phyloP scores from a whole-genome alignment of 306 rosid genomes.

The Cucumis hystrix region DNA sequence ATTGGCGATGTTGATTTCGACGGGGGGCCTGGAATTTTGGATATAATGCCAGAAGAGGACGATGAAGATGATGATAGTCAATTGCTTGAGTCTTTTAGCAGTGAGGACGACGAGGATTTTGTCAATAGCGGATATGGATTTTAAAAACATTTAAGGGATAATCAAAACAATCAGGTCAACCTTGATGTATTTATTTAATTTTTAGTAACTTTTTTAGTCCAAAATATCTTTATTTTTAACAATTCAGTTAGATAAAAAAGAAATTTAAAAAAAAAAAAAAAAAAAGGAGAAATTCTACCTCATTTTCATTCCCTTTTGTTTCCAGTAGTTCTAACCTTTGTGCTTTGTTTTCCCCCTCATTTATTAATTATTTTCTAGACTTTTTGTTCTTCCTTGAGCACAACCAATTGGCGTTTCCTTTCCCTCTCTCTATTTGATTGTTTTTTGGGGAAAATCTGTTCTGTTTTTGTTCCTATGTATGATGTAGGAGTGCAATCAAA shows the following conservation, averaged over 20 bases:
- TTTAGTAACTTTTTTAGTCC: background rate
- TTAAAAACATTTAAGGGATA: constrained; percentile 16
- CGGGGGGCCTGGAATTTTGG: constrained; percentile 54
- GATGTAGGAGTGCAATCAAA: too few species aligned
- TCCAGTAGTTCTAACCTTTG: background rate
- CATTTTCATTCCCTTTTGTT: background rate
- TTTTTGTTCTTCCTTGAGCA: background rate
- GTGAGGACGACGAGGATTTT: constrained; percentile 67
- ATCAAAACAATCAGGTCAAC: background rate
- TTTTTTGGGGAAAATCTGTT: background rate
- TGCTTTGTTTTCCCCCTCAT: too few species aligned
- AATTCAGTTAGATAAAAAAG: background rate
- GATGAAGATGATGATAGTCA: constrained; percentile 78
- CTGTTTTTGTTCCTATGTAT: background rate
- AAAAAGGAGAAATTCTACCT: background rate
- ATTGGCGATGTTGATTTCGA: constrained; percentile 60
- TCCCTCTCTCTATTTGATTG: background rate
- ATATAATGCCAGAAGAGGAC: constrained; percentile 55
- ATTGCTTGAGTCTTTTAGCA: constrained; percentile 39
- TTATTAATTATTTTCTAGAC: background rate
- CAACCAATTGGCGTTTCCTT: background rate
- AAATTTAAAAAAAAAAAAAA: background rate
- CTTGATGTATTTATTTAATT: background rate
- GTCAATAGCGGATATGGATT: constrained; percentile 45
- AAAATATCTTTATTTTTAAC: background rate